Base-by-base conservation (phyloP, 2,329 filamentous ascomycete genomes). In the Aspergillus pseudoglaucus region DNA sequence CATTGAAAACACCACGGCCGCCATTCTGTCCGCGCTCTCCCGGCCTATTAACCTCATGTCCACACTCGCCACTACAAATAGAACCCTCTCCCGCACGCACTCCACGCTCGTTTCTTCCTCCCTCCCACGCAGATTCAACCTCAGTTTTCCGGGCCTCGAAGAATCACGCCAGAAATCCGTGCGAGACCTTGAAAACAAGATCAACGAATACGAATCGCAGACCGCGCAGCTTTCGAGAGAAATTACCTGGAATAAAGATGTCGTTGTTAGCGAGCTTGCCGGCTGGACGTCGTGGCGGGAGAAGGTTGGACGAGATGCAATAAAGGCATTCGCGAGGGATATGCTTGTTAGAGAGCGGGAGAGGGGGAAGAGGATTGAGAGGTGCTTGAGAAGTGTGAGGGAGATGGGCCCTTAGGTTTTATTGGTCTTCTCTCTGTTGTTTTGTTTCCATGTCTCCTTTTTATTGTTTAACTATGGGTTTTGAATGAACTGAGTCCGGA, bases 251-350 rank as follows among this genome's bases (percentile, higher is more conserved):
- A 95, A 90, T 42, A 91, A 96, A 70, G 88, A 94, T 67, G 89
- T 91, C 12, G 91, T 97, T 20, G 91, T 94, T 6, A 79, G 83
- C 1, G 93, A 98, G 71, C 69, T 98, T 47, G 93, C 93, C 0
- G 90, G 88, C 14, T 98, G 93, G 89, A 90, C 95, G 61, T 89
- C 94, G 37, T 81, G 90, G 72, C 83, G 95, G 61, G 88, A 89
- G 56, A 82, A 80, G 59, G 82, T 88, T 71, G 90, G 87, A 1
- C 75, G 83, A 51, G 80, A 80, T 49, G 87, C 88, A 23, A 80
- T 96, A 52, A 81, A 78, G 55, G 83, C 89, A 42, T 81, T 95
- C 57, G 91, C 87, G 15, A 80, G 77, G 60, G 81, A 82, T 27
- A 90, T 90, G 79, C 75, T 97, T 22, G 81, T 95, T 3, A 78